Evolutionary conservation across 139 green algal genomes (phyloP).

Genomic region (Picochlorum sp.): DNA sequence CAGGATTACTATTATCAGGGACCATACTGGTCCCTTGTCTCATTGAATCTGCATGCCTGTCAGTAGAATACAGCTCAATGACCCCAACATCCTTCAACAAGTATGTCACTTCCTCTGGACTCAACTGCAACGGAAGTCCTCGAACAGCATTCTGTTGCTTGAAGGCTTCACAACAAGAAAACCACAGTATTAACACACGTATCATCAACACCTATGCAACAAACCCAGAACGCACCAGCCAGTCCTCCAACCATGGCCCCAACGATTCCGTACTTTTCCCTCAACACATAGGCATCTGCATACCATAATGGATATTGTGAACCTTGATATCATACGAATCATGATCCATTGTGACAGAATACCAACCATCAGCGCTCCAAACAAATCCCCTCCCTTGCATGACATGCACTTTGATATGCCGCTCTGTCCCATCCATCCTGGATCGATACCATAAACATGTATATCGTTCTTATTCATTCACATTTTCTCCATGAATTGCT

Average conservation of each 20-base stretch:
- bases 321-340: not conserved
- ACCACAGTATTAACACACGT: too few relatives aligned
- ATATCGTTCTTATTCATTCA: too few relatives aligned
- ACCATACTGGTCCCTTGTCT: not conserved
- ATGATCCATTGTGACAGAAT: too few relatives aligned
- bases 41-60: not conserved
- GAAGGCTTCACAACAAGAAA: slow-evolving; percentile 28
- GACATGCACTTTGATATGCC: slow-evolving; percentile 13
- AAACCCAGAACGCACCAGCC: slow-evolving; percentile 6
- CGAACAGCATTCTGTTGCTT: slow-evolving; percentile 45
- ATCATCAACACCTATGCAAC: too few relatives aligned
- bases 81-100: slow-evolving; percentile 26
- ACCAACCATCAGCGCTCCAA: slow-evolving; percentile 35
- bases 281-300: slow-evolving; percentile 29
- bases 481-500: too few relatives aligned
- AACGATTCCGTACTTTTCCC: slow-evolving; percentile 26
- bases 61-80: not conserved
- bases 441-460: too few relatives aligned
- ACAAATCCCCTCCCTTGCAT: slow-evolving; percentile 22
- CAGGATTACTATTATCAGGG: not conserved
- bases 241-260: slow-evolving; percentile 45
- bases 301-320: not conserved
- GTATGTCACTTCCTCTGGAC: slow-evolving; percentile 35
- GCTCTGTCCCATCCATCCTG: not conserved
- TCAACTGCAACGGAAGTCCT: slow-evolving; percentile 42